Evolutionary conservation across 768 basidiomycete species (phyloP).

Genomic region (Rossbeevera mucosa): DNA sequence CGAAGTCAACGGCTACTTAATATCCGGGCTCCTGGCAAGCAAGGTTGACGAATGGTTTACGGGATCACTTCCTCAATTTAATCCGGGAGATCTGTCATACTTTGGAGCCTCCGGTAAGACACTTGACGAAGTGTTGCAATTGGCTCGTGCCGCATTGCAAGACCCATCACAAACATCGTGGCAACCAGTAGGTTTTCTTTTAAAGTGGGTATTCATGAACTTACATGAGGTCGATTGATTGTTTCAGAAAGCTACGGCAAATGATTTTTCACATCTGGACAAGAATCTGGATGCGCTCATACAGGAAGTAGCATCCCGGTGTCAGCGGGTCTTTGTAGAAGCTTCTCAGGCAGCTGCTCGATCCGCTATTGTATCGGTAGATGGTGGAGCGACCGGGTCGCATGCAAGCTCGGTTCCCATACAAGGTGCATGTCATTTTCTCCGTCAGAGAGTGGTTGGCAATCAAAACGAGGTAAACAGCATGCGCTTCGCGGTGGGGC

Average conservation of each 20-base stretch:
- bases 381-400: conserved; percentile 29
- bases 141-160: conserved; percentile 46
- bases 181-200: conserved; percentile 46
- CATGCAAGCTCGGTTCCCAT: conserved; percentile 31
- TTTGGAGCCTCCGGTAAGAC: conserved; percentile 20
- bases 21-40: conserved; percentile 62
- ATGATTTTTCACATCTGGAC: conserved; percentile 54
- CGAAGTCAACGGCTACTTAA: conserved; percentile 78
- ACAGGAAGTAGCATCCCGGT: conserved; percentile 55
- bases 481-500: conserved; percentile 22
- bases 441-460: conserved; percentile 52
- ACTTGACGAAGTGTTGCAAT: conserved; percentile 39
- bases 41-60: conserved; percentile 77
- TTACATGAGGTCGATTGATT: conserved; percentile 28
- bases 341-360: conserved; percentile 62
- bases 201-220: conserved; percentile 22
- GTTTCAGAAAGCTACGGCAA: conserved; percentile 43
- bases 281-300: conserved; percentile 65
- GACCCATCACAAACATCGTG: conserved; percentile 45
- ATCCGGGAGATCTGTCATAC: conserved; percentile 29
- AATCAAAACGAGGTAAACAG: conserved; percentile 47
- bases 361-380: conserved; percentile 43
- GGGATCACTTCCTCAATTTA: conserved; percentile 43
- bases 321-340: conserved; percentile 57
- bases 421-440: conserved; percentile 31